Evolutionary conservation across 768 basidiomycete species (phyloP).

Genomic region (Lyophyllum semitale): DNA sequence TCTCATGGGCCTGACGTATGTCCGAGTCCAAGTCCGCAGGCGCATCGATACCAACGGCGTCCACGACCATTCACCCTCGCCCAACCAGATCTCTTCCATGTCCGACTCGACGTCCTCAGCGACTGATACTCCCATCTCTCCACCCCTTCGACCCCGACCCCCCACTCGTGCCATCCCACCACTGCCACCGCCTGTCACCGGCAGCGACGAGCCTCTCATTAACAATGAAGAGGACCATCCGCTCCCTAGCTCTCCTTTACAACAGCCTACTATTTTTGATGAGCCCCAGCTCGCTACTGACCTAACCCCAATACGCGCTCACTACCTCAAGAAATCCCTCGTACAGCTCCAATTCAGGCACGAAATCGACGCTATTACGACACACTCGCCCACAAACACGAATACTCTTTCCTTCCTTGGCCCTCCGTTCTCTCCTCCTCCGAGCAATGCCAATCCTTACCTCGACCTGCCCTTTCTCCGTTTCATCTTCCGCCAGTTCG

Average conservation of each 20-base stretch:
- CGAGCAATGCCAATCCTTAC: slow-evolving; percentile 47
- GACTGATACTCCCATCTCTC: not conserved
- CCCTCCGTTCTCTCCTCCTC: slow-evolving; percentile 77
- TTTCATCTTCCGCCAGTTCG: slow-evolving; percentile 89
- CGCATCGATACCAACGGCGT: slow-evolving; percentile 3
- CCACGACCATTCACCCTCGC: not conserved
- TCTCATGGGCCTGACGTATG: slow-evolving; percentile 18
- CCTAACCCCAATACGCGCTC: slow-evolving; percentile 88
- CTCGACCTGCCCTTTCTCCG: slow-evolving; percentile 86
- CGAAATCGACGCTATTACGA: slow-evolving; percentile 75
- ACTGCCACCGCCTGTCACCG: slow-evolving; percentile 4
- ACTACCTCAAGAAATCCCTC: slow-evolving; percentile 97
- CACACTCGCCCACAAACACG: slow-evolving; percentile 44
- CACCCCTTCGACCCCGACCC: slow-evolving; percentile 12
- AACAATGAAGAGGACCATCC: not conserved
- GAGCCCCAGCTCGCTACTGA: slow-evolving; percentile 18
- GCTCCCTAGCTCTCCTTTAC: not conserved
- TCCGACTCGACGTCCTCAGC: not conserved
- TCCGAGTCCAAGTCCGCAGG: not conserved
- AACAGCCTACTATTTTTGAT: not conserved
- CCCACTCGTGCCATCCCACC: slow-evolving; percentile 19
- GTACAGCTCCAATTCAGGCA: slow-evolving; percentile 79
- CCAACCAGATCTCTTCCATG: slow-evolving; percentile 2
- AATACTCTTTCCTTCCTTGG: slow-evolving; percentile 88
- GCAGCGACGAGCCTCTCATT: slow-evolving; percentile 6